Evolutionary conservation across 2,329 filamentous ascomycete species (phyloP), one percentile per base, ranked within the genome.

Genomic region (Diaporthe citrichinensis): DNA sequence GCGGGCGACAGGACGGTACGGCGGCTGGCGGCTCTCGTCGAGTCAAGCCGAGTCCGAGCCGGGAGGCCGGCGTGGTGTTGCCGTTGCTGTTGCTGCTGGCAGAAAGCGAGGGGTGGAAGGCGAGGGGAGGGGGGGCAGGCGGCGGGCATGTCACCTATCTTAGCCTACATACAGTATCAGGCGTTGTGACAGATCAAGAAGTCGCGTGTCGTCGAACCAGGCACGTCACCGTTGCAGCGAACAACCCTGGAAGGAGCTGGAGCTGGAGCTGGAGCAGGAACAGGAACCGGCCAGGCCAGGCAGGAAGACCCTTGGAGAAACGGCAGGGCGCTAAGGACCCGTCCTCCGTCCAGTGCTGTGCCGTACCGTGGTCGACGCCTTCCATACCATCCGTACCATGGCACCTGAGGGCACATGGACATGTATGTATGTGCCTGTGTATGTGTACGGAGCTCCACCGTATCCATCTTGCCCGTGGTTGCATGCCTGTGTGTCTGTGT

Each of bases 101-200:
- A n/a, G 58, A n/a, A 20, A 39, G 44, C 44, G 44, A 49, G 44
- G 41, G 15, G 41, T 44, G 15, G 17, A 20, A 44, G 6, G 41
- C 55, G 23, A 34, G 58, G n/a, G 23, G 36, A 44, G 58, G 58
- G 59, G 36, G 36, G 36, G 10, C 31, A 28, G 20, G 36, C 59
- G 59, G 53, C 44, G 62, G 62, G 62, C 62, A 51, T 34, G 28
- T 36, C 46, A 51, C 44, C 44, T 25, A 68, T 34, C 59, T 59
- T 2, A 36, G 57, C n/a, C 34, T 23, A 23, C 44, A 49, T n/a
- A 59, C 57, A n/a, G 59, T 36, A 25, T 68, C 28, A 53, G 65
- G 65, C 59, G 59, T 68, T 68, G 31, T 68, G 65, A 68, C 34
- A 68, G 65, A 53, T 68, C 65, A 68, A 7, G 23, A 68, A 68